Conservation (phyloP, 2,329 filamentous ascomycete species). For the Lecanosticta acicola region DNA sequence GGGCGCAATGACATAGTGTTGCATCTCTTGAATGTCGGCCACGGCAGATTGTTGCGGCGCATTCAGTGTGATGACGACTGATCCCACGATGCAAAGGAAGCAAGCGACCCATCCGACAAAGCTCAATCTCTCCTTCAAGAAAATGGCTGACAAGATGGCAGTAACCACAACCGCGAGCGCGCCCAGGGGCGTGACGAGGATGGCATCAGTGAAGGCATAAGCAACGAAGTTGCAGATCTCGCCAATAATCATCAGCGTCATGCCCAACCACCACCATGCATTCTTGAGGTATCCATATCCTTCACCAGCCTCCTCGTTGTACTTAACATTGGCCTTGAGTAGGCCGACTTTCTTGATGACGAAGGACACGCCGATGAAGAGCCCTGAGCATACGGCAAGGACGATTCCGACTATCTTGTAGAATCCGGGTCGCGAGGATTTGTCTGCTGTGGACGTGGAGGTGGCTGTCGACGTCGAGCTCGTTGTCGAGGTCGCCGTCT, state of each 20-base stretch:
- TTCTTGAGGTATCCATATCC: slow-evolving; percentile 98
- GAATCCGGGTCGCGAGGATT: slow-evolving; percentile 44
- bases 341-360: slow-evolving; percentile 92
- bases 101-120: slow-evolving; percentile 95
- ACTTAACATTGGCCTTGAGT: slow-evolving; percentile 89
- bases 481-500: slow-evolving; percentile 19
- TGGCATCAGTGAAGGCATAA: slow-evolving; percentile 94
- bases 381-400: slow-evolving; percentile 77
- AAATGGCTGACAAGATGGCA: slow-evolving; percentile 85
- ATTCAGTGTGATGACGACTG: slow-evolving; percentile 90
- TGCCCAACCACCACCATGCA: slow-evolving; percentile 87
- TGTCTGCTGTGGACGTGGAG: slow-evolving; percentile 19
- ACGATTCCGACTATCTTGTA: slow-evolving; percentile 86
- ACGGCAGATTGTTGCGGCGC: slow-evolving; percentile 82
- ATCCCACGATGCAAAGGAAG: slow-evolving; percentile 90
- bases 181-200: slow-evolving; percentile 86
- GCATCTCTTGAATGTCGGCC: slow-evolving; percentile 84
- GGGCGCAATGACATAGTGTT: slow-evolving; percentile 75
- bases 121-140: slow-evolving; percentile 89
- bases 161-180: slow-evolving; percentile 89
- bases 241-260: slow-evolving; percentile 94
- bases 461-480: slow-evolving; percentile 19
- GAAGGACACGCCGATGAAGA: slow-evolving; percentile 92
- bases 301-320: slow-evolving; percentile 90
- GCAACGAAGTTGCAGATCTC: slow-evolving; percentile 97